Evolutionary conservation across 768 basidiomycete species (phyloP).

Genomic region (Rhodosporidiobolus sp.): DNA sequence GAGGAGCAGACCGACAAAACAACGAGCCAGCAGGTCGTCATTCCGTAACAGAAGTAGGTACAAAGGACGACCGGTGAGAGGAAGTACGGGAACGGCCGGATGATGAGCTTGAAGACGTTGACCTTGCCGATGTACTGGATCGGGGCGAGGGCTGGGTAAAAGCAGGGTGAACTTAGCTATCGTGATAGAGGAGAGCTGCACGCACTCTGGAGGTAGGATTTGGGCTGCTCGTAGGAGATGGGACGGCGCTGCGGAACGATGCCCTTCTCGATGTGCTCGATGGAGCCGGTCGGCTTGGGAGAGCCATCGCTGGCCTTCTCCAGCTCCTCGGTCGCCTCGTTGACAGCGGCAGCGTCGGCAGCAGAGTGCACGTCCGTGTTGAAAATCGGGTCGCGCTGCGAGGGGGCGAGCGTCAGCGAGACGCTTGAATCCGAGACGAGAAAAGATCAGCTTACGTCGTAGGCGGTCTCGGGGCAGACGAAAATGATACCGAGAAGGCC

Average conservation of each 20-base stretch:
- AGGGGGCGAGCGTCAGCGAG: no score
- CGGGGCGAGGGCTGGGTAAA: neutral
- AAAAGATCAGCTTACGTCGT: slow-evolving; percentile 1
- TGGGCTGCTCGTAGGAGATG: neutral
- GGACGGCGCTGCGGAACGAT: neutral
- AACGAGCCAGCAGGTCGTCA: slow-evolving; percentile 37
- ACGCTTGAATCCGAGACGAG: no score
- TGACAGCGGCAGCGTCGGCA: neutral
- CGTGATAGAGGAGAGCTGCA: neutral
- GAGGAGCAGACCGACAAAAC: slow-evolving; percentile 34
- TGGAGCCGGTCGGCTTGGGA: neutral
- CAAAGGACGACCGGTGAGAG: slow-evolving; percentile 48
- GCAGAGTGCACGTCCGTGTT: neutral
- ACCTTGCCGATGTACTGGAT: slow-evolving; percentile 42
- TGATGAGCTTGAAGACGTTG: slow-evolving; percentile 50
- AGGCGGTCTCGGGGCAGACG: slow-evolving; percentile 53
- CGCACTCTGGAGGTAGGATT: slow-evolving; percentile 20
- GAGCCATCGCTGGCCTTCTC: neutral
- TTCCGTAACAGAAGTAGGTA: slow-evolving; percentile 34
- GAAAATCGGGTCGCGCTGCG: slow-evolving; percentile 1
- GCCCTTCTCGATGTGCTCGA: slow-evolving; percentile 13
- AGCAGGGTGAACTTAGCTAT: slow-evolving; percentile 1
- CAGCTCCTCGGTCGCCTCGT: neutral
- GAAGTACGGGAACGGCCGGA: slow-evolving; percentile 55
- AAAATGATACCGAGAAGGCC: slow-evolving; percentile 52